phyloP scores from a whole-genome alignment of 2,329 filamentous ascomycete genomes.

The Madurella mycetomatis region DNA sequence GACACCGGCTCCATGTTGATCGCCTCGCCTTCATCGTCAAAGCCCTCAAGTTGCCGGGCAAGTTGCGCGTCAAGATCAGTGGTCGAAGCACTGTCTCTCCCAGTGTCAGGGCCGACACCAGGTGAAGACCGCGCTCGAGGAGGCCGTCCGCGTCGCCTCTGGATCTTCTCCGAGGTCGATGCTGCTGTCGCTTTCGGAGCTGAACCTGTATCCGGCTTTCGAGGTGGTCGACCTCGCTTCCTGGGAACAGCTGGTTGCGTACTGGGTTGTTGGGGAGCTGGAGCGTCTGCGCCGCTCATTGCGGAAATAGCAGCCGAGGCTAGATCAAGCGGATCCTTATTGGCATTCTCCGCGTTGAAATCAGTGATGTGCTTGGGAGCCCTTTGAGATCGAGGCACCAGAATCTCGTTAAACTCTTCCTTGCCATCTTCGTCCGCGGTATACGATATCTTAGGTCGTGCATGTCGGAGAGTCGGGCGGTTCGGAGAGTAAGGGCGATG shows the following conservation, averaged over 20 bases:
- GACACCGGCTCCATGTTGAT: constrained; percentile 15
- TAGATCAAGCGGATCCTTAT: constrained; percentile 37
- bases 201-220: constrained; percentile 13
- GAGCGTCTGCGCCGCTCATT: constrained; percentile 17
- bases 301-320: constrained; percentile 36
- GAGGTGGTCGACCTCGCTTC: constrained; percentile 29
- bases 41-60: constrained; percentile 29
- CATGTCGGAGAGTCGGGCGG: constrained; percentile 47
- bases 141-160: constrained; percentile 18
- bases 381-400: constrained; percentile 24
- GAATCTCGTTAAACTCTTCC: constrained; percentile 42
- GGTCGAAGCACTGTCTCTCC: not conserved
- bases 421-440: constrained; percentile 44
- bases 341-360: constrained; percentile 18
- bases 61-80: constrained; percentile 35
- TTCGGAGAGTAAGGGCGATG: constrained; percentile 39
- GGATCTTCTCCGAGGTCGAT: not conserved
- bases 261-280: constrained; percentile 12
- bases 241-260: not conserved
- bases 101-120: not conserved
- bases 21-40: constrained; percentile 24
- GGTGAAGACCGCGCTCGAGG: constrained; percentile 9
- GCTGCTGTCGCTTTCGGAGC: not conserved
- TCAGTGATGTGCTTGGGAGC: constrained; percentile 16
- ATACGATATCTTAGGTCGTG: constrained; percentile 50